Base-by-base conservation (phyloP, 83 land plant species). In the Diphasiastrum complanatum region DNA sequence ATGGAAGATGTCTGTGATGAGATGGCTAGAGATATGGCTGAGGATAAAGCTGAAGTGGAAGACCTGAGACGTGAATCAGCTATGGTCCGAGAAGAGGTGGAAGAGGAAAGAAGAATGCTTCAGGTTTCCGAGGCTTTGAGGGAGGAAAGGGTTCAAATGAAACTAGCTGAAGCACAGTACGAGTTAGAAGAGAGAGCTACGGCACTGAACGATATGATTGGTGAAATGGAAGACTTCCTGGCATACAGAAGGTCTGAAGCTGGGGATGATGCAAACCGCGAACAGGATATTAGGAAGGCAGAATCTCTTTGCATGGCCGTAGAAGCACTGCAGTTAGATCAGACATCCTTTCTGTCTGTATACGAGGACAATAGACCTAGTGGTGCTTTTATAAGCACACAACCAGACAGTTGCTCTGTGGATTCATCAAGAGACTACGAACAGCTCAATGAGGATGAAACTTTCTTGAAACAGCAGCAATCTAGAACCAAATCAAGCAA, bases 121-220 rank as follows among this genome's bases (percentile, higher is more conserved):
- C 91, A 86, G 41, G 58, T 86, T 41, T 84, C 85, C 16, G 91
- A 86, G 60, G 74, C 77, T 4, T 70, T 80, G 77, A 50, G 87
- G 2, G 91, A 86, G 65, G 91, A 86, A 60, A 72, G 91, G 49
- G 91, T 86, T 23, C 91, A 86, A 51, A 83, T 83, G 87, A 86
- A 86, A 64, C 80, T 86, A 0, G 67, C 77, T 1, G 91, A 86
- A 37, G 91, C 91, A n/a, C 74, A 66, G 69, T 69, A 65, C 57
- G 80, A 83, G 46, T 74, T 80, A 43, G 88, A 86, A 61, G 88
- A 86, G 74, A 86, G 83, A 53, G 81, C 72, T 59, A 82, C 78
- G n/a, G 77, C 71, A 32, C 67, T 86, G 20, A 88, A 86, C 26
- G 71, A 66, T 79, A 71, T 86, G 33, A 78, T 66, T 41, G 48